These are phyloP conservation scores for Echites panduratus DNA, from an alignment of 257 asterid species.

Conservation along the genomic window DNA sequence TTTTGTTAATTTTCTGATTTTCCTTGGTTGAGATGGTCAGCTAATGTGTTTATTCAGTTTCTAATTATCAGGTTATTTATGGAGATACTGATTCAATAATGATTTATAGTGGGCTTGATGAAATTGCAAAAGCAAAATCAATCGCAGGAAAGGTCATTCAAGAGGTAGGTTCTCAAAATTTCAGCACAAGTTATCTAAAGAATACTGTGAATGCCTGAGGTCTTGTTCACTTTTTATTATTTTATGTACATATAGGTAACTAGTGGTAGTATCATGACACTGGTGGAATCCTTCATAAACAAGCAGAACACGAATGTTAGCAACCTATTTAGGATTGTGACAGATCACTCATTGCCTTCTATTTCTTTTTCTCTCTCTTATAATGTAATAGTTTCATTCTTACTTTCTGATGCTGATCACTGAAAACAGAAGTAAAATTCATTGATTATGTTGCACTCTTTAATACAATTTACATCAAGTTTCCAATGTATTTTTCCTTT, in stretches of 20 bases:
- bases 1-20: conserved; percentile 8
- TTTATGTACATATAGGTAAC: neutral
- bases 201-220: neutral
- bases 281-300: neutral
- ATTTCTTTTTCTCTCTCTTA: neutral
- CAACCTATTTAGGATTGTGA: neutral
- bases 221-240: neutral
- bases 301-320: neutral
- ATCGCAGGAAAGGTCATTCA: conserved; percentile 85
- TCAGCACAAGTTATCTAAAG: neutral
- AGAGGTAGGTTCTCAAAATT: conserved; percentile 50
- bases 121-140: conserved; percentile 68
- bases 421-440: neutral
- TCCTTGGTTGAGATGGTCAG: conserved; percentile 16
- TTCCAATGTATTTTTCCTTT: conserved; percentile 13
- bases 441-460: neutral
- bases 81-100: conserved; percentile 99
- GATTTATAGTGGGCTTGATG: conserved; percentile 95
- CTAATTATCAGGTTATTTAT: conserved; percentile 69
- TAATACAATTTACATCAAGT: conserved; percentile 13
- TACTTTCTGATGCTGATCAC: neutral
- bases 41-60: conserved; percentile 21
- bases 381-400: neutral
- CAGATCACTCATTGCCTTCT: neutral
- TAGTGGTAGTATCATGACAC: neutral